Evolutionary conservation across 2,329 filamentous ascomycete species (phyloP), one percentile per base, ranked within the genome.

Genomic region (Seiridium cupressi): DNA sequence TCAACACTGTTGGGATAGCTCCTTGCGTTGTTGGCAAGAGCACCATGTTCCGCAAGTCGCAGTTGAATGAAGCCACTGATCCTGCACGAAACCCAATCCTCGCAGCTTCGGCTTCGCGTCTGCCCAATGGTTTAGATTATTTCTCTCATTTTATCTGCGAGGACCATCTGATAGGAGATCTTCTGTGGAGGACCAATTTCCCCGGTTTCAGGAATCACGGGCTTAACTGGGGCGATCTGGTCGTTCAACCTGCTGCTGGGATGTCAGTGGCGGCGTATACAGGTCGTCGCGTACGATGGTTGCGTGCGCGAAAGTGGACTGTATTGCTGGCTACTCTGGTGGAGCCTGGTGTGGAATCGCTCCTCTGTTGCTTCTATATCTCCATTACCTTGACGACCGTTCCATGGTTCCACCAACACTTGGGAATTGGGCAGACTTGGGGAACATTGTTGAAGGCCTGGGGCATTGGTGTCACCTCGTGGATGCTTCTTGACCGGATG

Each of bases 101-200:
- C 65, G 63, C 69, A 36, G 69, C 73, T 63, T 66, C 72, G 49
- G 69, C 77, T 68, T 65, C 75, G 59, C 61, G 78, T 68, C 73
- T 82, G 66, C 72, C 87, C 77, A 72, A 72, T 0, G 96, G 95
- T 0, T 89, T 99, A 64, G 93, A 98, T 74, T 93, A 89, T 76
- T 99, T 99, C 76, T 96, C 92, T 3, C 84, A 92, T 65, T 96
- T 97, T 71, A 98, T 99, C 70, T 99, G 95, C 78, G 96, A 99
- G 73, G 95, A 99, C 71, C 95, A 99, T 70, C 80, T 97, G 32
- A 97, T 99, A 58, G 94, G 94, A 10, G 95, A 99, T 66, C 78
- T 95, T 1, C 82, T 99, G 4, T 99, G 93, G 93, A 87, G 88
- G 59, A 83, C 85, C n/a, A 70, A 77, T 2, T 75, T 90, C 4